phyloP scores from a whole-genome alignment of 495 filamentous ascomycete genomes.

The Talaromyces adpressus region DNA sequence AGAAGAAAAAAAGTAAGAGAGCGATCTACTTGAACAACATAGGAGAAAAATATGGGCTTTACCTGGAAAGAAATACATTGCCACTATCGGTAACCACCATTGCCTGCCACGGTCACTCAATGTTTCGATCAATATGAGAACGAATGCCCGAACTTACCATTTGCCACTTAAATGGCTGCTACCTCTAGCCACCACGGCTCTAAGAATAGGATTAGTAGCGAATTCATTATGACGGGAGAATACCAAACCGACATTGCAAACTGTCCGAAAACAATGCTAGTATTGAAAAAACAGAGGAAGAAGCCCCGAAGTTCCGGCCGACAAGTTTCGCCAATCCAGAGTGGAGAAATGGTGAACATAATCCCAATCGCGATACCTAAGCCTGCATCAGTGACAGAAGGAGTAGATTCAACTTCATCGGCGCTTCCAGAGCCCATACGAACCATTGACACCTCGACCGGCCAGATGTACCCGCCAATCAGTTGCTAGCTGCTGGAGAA shows the following conservation, averaged over 20 bases:
- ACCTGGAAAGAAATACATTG: conserved; percentile 18
- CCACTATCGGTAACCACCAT: conserved; percentile 20
- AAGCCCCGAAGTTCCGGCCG: conserved; percentile 19
- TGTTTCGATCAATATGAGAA: neutral
- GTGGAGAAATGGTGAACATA: conserved; percentile 19
- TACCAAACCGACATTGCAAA: conserved; percentile 12
- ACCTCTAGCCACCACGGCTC: neutral
- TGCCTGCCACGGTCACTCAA: conserved; percentile 10
- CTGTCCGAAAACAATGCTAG: conserved; percentile 19
- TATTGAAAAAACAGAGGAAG: conserved; percentile 22
- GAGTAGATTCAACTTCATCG: neutral
- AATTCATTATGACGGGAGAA: neutral
- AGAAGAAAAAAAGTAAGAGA: neutral
- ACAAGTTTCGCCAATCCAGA: conserved; percentile 22
- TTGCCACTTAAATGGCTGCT: conserved; percentile 1
- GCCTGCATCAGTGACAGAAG: neutral
- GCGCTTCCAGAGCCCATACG: neutral
- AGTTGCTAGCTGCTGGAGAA: conserved; percentile 17
- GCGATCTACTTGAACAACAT: neutral
- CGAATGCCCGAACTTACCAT: conserved; percentile 1
- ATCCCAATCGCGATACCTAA: conserved; percentile 5
- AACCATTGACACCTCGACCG: conserved; percentile 17
- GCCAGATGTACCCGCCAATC: conserved; percentile 16
- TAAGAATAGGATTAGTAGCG: neutral
- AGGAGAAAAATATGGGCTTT: neutral